Conservation (phyloP, 163 green algal species). For the Scenedesmus sp. region DNA sequence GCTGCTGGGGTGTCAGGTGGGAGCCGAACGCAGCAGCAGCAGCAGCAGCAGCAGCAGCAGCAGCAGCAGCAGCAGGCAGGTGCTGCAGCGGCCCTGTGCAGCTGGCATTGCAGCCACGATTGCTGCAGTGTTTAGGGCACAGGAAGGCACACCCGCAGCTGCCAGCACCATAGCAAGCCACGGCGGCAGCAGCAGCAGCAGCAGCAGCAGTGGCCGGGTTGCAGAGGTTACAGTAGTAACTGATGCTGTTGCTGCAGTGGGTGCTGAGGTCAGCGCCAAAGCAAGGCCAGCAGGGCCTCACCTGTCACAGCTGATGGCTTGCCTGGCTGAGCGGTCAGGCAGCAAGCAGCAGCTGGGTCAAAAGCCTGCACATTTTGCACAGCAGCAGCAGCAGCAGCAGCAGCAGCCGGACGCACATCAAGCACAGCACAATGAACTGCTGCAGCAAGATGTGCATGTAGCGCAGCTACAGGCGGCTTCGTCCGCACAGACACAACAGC, state of each 20-base stretch:
- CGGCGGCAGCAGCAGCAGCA: neutral
- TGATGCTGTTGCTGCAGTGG: neutral
- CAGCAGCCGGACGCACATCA: neutral
- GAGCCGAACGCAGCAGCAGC: neutral
- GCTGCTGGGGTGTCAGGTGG: neutral
- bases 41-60: neutral
- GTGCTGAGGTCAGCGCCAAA: neutral
- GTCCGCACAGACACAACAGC: neutral
- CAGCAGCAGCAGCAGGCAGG: neutral
- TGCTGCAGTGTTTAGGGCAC: neutral
- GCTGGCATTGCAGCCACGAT: slow-evolving; percentile 12
- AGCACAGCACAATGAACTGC: neutral
- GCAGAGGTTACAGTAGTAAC: neutral
- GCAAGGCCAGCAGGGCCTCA: slow-evolving; percentile 19
- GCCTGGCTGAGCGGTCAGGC: neutral
- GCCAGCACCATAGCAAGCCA: neutral
- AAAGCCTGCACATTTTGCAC: neutral
- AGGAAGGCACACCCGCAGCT: neutral
- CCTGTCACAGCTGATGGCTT: slow-evolving; percentile 27
- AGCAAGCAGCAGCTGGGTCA: neutral
- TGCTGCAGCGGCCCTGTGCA: neutral
- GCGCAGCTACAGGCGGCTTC: neutral
- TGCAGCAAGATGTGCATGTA: neutral
- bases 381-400: slow-evolving; percentile 32
- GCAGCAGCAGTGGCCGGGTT: neutral